Percentiles rank a stretch among this genome's conserved stretches.
Conservation (phyloP, 495 filamentous ascomycete species). For the Xylaria grammica region DNA sequence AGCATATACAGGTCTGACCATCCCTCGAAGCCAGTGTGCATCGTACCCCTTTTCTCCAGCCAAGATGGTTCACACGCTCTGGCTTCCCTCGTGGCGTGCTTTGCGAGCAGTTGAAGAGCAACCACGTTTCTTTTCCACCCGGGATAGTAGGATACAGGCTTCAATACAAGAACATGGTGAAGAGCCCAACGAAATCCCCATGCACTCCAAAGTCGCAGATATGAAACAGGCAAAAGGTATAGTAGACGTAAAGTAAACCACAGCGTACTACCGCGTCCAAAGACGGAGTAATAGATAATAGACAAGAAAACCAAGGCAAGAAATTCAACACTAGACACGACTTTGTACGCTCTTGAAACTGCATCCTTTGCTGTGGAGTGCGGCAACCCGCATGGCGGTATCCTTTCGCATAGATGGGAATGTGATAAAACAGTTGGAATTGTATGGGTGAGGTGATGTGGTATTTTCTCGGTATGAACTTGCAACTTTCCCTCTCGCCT, state of each 20-base stretch:
- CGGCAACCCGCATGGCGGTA: background rate
- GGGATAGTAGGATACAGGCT: background rate
- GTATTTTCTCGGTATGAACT: background rate
- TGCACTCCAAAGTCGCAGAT: background rate
- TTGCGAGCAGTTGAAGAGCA: too few relatives aligned
- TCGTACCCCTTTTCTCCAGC: too few relatives aligned
- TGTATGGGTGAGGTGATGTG: background rate
- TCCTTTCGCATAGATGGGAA: background rate
- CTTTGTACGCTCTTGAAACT: background rate
- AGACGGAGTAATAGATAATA: background rate
- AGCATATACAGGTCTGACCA: too few relatives aligned
- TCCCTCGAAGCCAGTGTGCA: too few relatives aligned
- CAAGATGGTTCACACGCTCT: background rate
- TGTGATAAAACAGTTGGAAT: background rate
- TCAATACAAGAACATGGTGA: background rate
- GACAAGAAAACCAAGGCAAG: background rate
- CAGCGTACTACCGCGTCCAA: background rate
- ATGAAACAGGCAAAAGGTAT: slow-evolving; percentile 9
- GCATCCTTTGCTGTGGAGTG: background rate
- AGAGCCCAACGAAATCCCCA: background rate
- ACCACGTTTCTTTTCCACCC: too few relatives aligned
- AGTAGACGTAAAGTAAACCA: background rate
- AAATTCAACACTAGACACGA: background rate
- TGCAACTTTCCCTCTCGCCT: background rate
- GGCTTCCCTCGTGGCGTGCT: background rate